Percentiles rank a stretch among this genome's conserved stretches.
Conservation (phyloP, 2,329 filamentous ascomycete species). For the Corynespora cassiicola region DNA sequence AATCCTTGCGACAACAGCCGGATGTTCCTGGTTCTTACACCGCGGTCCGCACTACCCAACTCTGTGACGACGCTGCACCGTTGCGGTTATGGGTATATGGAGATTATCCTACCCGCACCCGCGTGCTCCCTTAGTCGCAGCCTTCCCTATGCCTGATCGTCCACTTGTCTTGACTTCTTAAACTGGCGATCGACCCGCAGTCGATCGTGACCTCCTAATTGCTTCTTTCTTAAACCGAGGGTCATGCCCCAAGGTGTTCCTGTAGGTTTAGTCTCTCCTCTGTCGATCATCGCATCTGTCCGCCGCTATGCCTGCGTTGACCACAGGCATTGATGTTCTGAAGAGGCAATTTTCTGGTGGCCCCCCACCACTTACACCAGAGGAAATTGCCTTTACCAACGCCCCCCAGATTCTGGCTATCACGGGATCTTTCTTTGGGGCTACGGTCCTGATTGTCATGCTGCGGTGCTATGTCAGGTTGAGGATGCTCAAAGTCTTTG, state of each 20-base stretch:
- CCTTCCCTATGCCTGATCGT: conserved; percentile 3
- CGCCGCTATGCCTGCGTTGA: conserved; percentile 17
- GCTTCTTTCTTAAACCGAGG: no score
- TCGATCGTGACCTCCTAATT: conserved; percentile 5
- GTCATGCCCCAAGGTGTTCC: no score
- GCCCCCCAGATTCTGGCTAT: conserved; percentile 49
- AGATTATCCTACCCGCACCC: conserved; percentile 12
- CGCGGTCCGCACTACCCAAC: conserved; percentile 11
- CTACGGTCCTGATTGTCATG: conserved; percentile 48
- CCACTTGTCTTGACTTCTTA: conserved; percentile 6
- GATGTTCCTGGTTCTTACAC: conserved; percentile 8
- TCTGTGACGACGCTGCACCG: conserved; percentile 16
- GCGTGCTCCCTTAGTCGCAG: neutral
- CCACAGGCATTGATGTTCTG: conserved; percentile 8
- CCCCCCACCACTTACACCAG: conserved; percentile 23
- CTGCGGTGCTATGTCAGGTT: conserved; percentile 56
- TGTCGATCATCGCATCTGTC: no score
- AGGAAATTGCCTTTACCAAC: conserved; percentile 46
- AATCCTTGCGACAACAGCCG: conserved; percentile 13
- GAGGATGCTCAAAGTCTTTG: conserved; percentile 55
- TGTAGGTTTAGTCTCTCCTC: no score
- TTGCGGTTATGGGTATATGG: conserved; percentile 11
- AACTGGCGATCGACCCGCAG: conserved; percentile 12
- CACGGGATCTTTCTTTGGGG: conserved; percentile 45
- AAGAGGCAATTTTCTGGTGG: conserved; percentile 16